A percentile compares a stretch with the other conserved stretches of the same genome.
phyloP scores from a whole-genome alignment of 2,329 filamentous ascomycete genomes.

The Thermomyces lanuginosus region DNA sequence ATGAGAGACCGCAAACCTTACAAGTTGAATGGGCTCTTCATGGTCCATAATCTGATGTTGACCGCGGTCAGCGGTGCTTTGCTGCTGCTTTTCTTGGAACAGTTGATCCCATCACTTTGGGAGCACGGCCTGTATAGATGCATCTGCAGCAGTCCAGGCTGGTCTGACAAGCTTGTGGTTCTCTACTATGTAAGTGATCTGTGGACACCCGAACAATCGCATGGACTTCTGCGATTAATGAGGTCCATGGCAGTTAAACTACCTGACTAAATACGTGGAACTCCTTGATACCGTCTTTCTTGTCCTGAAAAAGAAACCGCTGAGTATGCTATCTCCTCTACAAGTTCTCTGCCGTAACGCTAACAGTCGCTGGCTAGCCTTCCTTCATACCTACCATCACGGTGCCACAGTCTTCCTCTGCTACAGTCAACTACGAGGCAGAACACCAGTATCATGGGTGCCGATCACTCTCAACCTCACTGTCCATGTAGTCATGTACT shows the following conservation, averaged over 20 bases:
- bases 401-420: constrained; percentile 82
- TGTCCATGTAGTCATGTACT: constrained; percentile 95
- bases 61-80: constrained; percentile 62
- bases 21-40: constrained; percentile 68
- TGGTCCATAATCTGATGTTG: constrained; percentile 82
- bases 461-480: constrained; percentile 72
- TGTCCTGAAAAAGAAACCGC: constrained; percentile 91
- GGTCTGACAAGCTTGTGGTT: constrained; percentile 74
- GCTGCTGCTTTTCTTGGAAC: constrained; percentile 66
- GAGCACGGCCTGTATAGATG: constrained; percentile 66
- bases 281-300: constrained; percentile 83
- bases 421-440: constrained; percentile 80
- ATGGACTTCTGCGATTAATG: background rate
- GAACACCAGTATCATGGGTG: constrained; percentile 80
- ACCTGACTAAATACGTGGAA: constrained; percentile 87
- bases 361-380: constrained; percentile 31
- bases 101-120: constrained; percentile 64
- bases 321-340: constrained; percentile 36
- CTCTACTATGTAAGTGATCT: constrained; percentile 65
- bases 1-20: constrained; percentile 71
- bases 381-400: constrained; percentile 94
- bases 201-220: background rate
- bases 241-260: constrained; percentile 52
- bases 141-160: constrained; percentile 64
- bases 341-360: background rate